Evolutionary conservation across 2,329 filamentous ascomycete species (phyloP).

Genomic region (Bipolaris victoriae): DNA sequence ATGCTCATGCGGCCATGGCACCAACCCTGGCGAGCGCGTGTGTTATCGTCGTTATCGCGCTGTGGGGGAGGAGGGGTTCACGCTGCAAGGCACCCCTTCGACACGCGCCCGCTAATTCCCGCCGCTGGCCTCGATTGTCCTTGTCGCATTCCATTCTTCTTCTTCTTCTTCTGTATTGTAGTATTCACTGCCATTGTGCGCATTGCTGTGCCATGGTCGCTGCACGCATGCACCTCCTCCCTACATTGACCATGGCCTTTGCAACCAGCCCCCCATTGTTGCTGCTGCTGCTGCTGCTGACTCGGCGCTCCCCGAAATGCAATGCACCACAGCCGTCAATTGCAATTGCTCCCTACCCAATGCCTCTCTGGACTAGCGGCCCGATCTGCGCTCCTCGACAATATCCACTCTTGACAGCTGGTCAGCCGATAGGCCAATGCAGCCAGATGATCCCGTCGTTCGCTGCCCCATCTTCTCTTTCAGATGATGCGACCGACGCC

Average conservation of each 20-base stretch:
- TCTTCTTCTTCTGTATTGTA: not conserved
- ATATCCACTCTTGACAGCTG: slow-evolving; percentile 27
- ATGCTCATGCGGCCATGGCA: slow-evolving; percentile 15
- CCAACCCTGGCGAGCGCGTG: slow-evolving; percentile 6
- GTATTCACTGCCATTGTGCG: too few relatives aligned
- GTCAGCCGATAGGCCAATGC: slow-evolving; percentile 46
- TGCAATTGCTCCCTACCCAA: not conserved
- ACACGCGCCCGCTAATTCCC: slow-evolving; percentile 30
- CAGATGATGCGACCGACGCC: slow-evolving; percentile 22
- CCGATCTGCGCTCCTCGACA: slow-evolving; percentile 32
- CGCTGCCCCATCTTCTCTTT: slow-evolving; percentile 29
- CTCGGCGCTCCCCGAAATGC: not conserved
- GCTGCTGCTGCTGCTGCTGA: slow-evolving; percentile 1
- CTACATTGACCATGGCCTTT: too few relatives aligned
- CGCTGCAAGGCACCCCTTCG: slow-evolving; percentile 5
- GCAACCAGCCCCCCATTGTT: too few relatives aligned
- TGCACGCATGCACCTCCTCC: too few relatives aligned
- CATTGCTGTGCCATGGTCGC: too few relatives aligned
- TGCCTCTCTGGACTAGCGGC: slow-evolving; percentile 17
- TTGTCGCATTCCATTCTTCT: slow-evolving; percentile 12
- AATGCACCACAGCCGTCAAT: too few relatives aligned
- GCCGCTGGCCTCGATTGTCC: slow-evolving; percentile 7
- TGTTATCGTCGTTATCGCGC: slow-evolving; percentile 37
- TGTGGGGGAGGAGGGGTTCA: slow-evolving; percentile 23
- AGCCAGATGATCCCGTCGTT: slow-evolving; percentile 36